Conservation (phyloP, 352 stramenopile species). For the Phytopythium aichiense region DNA sequence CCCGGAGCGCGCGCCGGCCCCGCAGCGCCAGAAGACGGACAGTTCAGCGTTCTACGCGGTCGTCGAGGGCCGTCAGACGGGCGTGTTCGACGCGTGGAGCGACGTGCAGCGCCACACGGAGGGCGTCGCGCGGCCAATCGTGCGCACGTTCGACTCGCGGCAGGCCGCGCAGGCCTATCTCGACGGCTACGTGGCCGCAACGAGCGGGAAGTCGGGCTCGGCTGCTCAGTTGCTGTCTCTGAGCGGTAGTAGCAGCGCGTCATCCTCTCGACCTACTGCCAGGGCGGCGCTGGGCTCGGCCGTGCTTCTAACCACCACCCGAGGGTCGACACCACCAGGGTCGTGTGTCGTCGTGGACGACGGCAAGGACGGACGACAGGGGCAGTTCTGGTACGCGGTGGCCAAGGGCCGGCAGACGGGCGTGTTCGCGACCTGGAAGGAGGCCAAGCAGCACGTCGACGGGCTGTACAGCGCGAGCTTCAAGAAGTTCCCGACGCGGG, state of each 20-base stretch:
- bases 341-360: constrained; percentile 4
- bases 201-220: background rate
- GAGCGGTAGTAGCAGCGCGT: background rate
- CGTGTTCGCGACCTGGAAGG: constrained; percentile 51
- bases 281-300: background rate
- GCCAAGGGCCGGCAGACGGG: constrained; percentile 44
- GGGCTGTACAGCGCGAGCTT: constrained; percentile 46
- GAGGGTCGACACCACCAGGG: background rate
- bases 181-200: constrained; percentile 11
- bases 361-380: background rate
- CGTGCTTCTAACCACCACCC: background rate
- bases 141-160: constrained; percentile 25
- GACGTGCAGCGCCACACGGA: constrained; percentile 14
- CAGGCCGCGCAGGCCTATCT: constrained; percentile 23
- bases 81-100: constrained; percentile 16
- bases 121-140: constrained; percentile 17
- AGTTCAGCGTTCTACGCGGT: constrained; percentile 15
- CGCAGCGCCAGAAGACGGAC: constrained; percentile 4
- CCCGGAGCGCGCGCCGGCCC: background rate
- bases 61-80: constrained; percentile 8
- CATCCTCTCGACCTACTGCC: background rate
- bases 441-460: constrained; percentile 50
- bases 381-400: constrained; percentile 42
- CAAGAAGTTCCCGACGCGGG: constrained; percentile 50
- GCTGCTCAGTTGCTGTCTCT: background rate